Evolutionary conservation across 2,329 filamentous ascomycete genomes (phyloP).

Genomic region (Diplodia mutila): DNA sequence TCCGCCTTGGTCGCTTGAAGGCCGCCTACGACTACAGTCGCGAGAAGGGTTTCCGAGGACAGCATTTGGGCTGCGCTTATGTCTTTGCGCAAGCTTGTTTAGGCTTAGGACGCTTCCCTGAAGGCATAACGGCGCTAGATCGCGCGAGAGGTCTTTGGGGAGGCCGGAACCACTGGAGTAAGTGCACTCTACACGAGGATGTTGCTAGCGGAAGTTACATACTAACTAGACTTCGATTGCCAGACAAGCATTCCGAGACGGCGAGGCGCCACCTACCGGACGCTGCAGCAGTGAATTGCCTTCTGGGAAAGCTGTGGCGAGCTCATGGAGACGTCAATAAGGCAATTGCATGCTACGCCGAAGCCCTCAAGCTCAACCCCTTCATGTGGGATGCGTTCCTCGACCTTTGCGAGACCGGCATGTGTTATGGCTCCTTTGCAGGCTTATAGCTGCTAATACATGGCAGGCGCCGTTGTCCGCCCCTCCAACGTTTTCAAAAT

Average conservation of each 20-base stretch:
- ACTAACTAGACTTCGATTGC: not conserved
- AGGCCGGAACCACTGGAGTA: slow-evolving; percentile 76
- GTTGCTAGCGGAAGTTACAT: not conserved
- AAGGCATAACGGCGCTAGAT: slow-evolving; percentile 83
- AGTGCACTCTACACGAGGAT: slow-evolving; percentile 41
- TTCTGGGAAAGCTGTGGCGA: slow-evolving; percentile 85
- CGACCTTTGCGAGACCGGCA: slow-evolving; percentile 77
- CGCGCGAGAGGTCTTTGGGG: slow-evolving; percentile 78
- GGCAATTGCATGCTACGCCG: slow-evolving; percentile 84
- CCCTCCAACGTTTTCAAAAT: slow-evolving; percentile 85
- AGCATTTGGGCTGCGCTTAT: slow-evolving; percentile 85
- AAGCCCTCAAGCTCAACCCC: slow-evolving; percentile 84
- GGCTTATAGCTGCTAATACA: slow-evolving; percentile 24
- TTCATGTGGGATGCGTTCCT: slow-evolving; percentile 99
- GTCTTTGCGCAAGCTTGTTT: slow-evolving; percentile 90
- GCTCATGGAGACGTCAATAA: slow-evolving; percentile 79
- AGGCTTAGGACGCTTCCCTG: slow-evolving; percentile 74
- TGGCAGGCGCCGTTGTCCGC: slow-evolving; percentile 73
- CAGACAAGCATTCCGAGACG: slow-evolving; percentile 74
- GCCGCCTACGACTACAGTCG: slow-evolving; percentile 85
- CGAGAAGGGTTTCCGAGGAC: slow-evolving; percentile 68
- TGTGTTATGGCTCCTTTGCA: not conserved
- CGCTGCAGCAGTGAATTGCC: slow-evolving; percentile 77
- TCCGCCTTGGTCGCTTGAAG: slow-evolving; percentile 79
- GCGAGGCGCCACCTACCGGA: slow-evolving; percentile 77